Percentiles rank a stretch among this genome's conserved stretches.
Conservation (phyloP, 129 eudicot species). For the Pittosporum tobira region DNA sequence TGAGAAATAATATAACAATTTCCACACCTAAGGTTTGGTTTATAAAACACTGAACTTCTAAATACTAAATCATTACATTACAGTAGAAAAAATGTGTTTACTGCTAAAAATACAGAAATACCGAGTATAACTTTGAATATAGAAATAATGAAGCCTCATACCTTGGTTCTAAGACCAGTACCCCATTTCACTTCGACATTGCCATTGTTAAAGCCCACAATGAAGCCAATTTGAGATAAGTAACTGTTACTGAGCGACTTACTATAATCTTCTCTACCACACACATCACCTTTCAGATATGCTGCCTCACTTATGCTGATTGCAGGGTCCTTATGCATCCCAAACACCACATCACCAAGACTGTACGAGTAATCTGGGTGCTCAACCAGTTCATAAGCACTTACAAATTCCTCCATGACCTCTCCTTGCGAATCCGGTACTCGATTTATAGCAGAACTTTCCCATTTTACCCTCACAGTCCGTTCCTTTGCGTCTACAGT, state of each 20-base stretch:
- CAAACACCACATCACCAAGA: conserved; percentile 63
- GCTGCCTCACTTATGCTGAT: conserved; percentile 3
- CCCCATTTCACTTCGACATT: conserved; percentile 80
- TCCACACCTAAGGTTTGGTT: not conserved
- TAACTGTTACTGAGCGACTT: conserved; percentile 10
- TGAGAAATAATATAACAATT: not conserved
- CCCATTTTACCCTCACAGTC: conserved; percentile 74
- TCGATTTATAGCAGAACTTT: not conserved
- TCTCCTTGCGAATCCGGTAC: conserved; percentile 18
- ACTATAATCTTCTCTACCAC: conserved; percentile 1
- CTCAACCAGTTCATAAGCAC: conserved; percentile 83
- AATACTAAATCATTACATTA: not conserved
- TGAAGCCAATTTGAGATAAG: conserved; percentile 54
- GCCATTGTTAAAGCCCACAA: conserved; percentile 49
- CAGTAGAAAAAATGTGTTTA: too few species aligned
- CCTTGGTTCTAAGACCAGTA: conserved; percentile 57
- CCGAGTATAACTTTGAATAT: not conserved
- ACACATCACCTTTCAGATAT: conserved; percentile 2
- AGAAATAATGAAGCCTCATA: conserved; percentile 19
- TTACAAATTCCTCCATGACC: conserved; percentile 49
- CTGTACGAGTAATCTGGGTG: conserved; percentile 67
- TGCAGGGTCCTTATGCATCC: conserved; percentile 15
- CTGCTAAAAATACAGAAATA: too few species aligned
- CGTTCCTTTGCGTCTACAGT: conserved; percentile 68
- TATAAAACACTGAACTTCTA: not conserved